These are phyloP conservation scores for Haplosporangium gracile DNA, from an alignment of 192 early-diverging fungal species.

Conservation along the genomic window DNA sequence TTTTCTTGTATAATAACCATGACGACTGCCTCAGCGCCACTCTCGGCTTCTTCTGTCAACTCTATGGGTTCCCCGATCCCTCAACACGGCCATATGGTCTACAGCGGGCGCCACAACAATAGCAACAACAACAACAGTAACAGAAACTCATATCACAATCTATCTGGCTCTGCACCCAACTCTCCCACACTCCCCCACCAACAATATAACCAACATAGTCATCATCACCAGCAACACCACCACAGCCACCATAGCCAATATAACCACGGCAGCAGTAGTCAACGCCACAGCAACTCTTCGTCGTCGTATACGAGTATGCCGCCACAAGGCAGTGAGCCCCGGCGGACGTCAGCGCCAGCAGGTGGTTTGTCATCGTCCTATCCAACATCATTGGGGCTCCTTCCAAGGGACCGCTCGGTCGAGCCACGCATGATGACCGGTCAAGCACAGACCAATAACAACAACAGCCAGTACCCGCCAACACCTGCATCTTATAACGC, in stretches of 20 bases:
- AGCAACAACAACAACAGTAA: background rate
- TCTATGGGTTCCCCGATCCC: background rate
- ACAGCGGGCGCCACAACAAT: background rate
- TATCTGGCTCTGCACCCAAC: background rate
- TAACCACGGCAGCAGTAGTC: background rate
- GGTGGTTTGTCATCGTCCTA: background rate
- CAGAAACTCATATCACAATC: constrained; percentile 2
- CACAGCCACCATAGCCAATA: background rate
- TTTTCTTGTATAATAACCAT: background rate
- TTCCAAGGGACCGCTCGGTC: constrained; percentile 5
- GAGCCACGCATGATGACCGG: constrained; percentile 23
- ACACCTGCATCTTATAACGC: constrained; percentile 6
- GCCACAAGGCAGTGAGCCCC: background rate
- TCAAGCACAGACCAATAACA: background rate
- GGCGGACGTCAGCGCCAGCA: constrained; percentile 19
- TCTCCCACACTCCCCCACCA: background rate
- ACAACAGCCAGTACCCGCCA: constrained; percentile 10
- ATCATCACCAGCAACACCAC: background rate
- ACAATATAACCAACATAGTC: background rate
- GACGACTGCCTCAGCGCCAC: constrained; percentile 17
- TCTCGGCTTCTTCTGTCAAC: constrained; percentile 9
- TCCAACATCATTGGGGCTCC: background rate
- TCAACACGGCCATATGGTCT: constrained; percentile 2
- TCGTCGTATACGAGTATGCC: constrained; percentile 16
- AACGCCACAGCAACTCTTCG: background rate